These are phyloP conservation scores for Diaporthe australafricana DNA, from an alignment of 2,329 filamentous ascomycete species.

Conservation along the genomic window DNA sequence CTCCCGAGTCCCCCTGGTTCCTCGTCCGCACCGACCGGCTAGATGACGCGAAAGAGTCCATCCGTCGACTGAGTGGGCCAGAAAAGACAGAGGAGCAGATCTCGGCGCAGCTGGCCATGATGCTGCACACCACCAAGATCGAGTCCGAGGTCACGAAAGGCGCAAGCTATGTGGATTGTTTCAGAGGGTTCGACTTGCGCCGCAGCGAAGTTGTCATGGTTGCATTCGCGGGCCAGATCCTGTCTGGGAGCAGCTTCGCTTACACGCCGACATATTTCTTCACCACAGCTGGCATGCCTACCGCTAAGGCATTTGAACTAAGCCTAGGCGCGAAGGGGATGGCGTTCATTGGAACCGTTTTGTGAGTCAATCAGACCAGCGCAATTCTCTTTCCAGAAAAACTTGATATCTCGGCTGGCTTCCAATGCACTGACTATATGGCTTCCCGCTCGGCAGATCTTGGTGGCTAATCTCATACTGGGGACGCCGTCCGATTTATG, in stretches of 20 bases:
- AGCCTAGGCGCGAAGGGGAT: constrained; percentile 53
- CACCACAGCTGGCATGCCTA: constrained; percentile 49
- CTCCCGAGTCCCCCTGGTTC: constrained; percentile 62
- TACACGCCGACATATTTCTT: constrained; percentile 56
- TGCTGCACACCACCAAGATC: constrained; percentile 55
- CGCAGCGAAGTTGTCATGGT: constrained; percentile 52
- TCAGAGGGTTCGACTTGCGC: constrained; percentile 53
- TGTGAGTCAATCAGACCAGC: constrained; percentile 50
- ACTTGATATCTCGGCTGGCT: too few species aligned
- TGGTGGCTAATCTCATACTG: constrained; percentile 21
- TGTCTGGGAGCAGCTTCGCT: constrained; percentile 51
- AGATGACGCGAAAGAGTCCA: constrained; percentile 58
- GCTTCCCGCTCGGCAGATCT: not conserved
- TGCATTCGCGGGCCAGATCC: constrained; percentile 49
- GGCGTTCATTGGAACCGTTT: constrained; percentile 57
- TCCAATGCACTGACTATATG: not conserved
- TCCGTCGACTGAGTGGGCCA: constrained; percentile 57
- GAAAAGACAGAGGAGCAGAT: constrained; percentile 50
- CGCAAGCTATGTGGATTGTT: constrained; percentile 54
- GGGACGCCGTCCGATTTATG: constrained; percentile 17
- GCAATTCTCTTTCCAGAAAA: fast-evolving
- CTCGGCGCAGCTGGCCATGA: constrained; percentile 54
- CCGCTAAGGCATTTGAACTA: constrained; percentile 48
- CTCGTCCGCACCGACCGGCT: constrained; percentile 59
- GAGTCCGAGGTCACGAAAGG: constrained; percentile 49